Percentiles rank a stretch among this genome's conserved stretches.
Evolutionary conservation across 1,284 basidiomycete species (phyloP).

Genomic region (Pisolithus thermaeus): DNA sequence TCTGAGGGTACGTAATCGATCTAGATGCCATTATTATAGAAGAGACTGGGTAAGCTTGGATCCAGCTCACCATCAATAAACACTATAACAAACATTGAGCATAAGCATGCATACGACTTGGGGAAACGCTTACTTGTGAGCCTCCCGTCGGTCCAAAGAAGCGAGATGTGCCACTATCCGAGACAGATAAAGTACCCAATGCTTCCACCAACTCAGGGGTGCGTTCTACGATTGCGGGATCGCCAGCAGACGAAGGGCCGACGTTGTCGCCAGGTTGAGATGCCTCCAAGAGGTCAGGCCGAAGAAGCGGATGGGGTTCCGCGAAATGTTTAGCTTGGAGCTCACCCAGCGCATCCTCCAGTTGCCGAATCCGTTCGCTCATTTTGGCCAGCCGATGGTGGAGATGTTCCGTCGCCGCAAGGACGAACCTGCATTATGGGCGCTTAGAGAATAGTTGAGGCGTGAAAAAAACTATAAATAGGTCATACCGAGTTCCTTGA

Average conservation of each 20-base stretch:
- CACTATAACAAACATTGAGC: slow-evolving; percentile 18
- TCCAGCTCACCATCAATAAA: slow-evolving; percentile 26
- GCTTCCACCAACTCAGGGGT: slow-evolving; percentile 42
- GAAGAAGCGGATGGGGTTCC: slow-evolving; percentile 59
- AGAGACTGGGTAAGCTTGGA: not conserved
- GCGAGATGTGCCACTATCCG: slow-evolving; percentile 51
- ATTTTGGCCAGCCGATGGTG: slow-evolving; percentile 58
- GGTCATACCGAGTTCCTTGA: slow-evolving; percentile 51
- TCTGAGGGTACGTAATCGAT: slow-evolving; percentile 17
- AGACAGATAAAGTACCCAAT: slow-evolving; percentile 58
- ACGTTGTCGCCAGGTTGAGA: slow-evolving; percentile 33
- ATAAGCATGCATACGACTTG: slow-evolving; percentile 4
- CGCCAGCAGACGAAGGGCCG: slow-evolving; percentile 13
- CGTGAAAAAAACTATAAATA: not conserved
- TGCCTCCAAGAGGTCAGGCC: slow-evolving; percentile 44
- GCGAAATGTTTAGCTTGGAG: slow-evolving; percentile 46
- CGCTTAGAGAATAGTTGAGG: slow-evolving; percentile 5
- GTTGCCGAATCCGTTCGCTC: slow-evolving; percentile 55
- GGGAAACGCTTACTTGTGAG: slow-evolving; percentile 41
- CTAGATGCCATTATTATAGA: slow-evolving; percentile 18
- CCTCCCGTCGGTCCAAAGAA: slow-evolving; percentile 65
- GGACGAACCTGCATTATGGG: slow-evolving; percentile 45
- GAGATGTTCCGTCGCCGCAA: slow-evolving; percentile 69
- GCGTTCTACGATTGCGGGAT: slow-evolving; percentile 18
- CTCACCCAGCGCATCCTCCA: slow-evolving; percentile 58